phyloP scores from a whole-genome alignment of 1,139 yeast species.

The Candida albicans region DNA sequence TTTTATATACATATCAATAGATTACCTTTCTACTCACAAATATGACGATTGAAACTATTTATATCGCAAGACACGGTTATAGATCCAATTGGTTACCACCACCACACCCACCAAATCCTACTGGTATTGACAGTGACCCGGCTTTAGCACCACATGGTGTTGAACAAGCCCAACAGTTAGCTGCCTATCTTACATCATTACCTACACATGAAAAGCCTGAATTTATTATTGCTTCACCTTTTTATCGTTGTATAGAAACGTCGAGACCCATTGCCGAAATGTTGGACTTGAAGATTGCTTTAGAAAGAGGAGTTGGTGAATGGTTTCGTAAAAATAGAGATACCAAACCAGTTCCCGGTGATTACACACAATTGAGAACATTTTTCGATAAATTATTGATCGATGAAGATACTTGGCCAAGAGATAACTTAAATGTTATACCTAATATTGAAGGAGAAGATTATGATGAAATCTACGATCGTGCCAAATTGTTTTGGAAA shows the following conservation, averaged over 20 bases:
- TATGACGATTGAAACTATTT: slow-evolving; percentile 48
- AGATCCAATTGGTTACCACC: slow-evolving; percentile 80
- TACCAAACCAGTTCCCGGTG: slow-evolving; percentile 60
- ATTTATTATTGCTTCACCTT: slow-evolving; percentile 74
- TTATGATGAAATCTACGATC: slow-evolving; percentile 55
- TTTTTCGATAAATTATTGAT: slow-evolving; percentile 52
- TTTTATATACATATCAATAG: no score
- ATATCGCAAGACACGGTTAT: slow-evolving; percentile 71
- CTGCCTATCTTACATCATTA: slow-evolving; percentile 44
- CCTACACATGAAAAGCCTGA: slow-evolving; percentile 53
- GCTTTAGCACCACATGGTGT: slow-evolving; percentile 78
- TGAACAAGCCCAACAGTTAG: slow-evolving; percentile 76
- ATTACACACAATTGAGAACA: slow-evolving; percentile 42
- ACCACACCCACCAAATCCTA: slow-evolving; percentile 73
- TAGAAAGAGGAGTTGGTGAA: slow-evolving; percentile 76
- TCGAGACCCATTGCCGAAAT: slow-evolving; percentile 63
- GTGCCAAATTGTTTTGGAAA: slow-evolving; percentile 53
- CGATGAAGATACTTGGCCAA: slow-evolving; percentile 38
- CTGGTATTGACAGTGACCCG: slow-evolving; percentile 82
- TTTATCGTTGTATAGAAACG: slow-evolving; percentile 87
- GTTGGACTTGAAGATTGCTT: slow-evolving; percentile 54
- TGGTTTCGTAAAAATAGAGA: slow-evolving; percentile 61
- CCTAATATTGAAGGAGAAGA: slow-evolving; percentile 63
- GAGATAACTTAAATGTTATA: slow-evolving; percentile 49
- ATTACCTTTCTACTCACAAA: not conserved